Evolutionary conservation across 2,329 filamentous ascomycete genomes (phyloP).

Genomic region (Epichloe glyceriae): DNA sequence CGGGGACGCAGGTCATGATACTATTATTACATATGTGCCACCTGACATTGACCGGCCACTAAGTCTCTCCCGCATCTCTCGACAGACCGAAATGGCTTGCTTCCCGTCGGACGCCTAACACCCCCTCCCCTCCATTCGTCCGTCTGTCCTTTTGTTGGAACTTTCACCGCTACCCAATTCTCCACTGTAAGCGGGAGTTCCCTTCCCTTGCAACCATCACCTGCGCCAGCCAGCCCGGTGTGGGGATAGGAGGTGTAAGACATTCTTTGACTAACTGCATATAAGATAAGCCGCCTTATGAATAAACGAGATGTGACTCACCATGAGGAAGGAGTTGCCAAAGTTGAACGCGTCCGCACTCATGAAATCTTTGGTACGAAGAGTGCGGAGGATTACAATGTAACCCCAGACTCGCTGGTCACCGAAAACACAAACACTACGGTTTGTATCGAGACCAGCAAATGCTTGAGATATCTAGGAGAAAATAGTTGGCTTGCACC

Average conservation of each 20-base stretch:
- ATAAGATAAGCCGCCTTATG: background rate
- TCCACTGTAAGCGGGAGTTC: constrained; percentile 3
- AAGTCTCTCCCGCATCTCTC: too few species aligned
- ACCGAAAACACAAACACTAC: constrained; percentile 11
- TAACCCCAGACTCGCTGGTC: constrained; percentile 19
- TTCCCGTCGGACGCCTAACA: too few species aligned
- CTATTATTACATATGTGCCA: too few species aligned
- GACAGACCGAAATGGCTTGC: too few species aligned
- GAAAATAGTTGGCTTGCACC: too few species aligned
- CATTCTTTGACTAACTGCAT: background rate
- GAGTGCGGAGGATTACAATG: constrained; percentile 14
- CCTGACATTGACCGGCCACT: too few species aligned
- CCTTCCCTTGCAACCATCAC: constrained; percentile 3
- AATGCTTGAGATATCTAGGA: constrained; percentile 16
- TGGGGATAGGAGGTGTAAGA: background rate
- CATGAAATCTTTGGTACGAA: constrained; percentile 27
- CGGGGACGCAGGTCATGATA: too few species aligned
- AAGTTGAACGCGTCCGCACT: constrained; percentile 56
- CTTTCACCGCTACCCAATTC: background rate
- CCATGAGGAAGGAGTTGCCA: constrained; percentile 42
- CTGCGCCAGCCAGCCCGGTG: background rate
- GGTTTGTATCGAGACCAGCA: constrained; percentile 14
- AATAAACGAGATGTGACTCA: too few species aligned
- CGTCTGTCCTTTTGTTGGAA: too few species aligned
- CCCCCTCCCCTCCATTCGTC: too few species aligned